These are phyloP conservation scores for Boehmeria nivea DNA, from an alignment of 306 rosid genomes.

Conservation along the genomic window DNA sequence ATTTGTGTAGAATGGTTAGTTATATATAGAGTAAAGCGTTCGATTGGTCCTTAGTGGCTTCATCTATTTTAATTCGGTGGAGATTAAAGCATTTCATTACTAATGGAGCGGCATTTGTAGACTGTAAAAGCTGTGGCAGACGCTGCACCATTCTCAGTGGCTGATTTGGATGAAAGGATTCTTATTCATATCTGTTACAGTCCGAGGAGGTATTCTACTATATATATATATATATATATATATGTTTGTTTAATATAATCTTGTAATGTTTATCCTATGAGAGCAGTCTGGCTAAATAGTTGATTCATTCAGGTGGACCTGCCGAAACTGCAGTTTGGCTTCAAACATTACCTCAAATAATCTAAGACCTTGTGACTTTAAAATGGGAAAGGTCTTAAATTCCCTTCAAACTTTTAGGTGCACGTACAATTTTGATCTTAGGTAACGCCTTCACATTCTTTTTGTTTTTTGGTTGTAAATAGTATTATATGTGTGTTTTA, in stretches of 20 bases:
- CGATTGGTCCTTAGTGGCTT: no score
- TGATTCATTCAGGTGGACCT: slow-evolving; percentile 65
- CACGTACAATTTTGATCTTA: slow-evolving; percentile 61
- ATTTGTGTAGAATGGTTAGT: no score
- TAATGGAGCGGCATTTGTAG: slow-evolving; percentile 32
- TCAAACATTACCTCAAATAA: slow-evolving; percentile 71
- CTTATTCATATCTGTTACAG: slow-evolving; percentile 78
- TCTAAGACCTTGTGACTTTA: slow-evolving; percentile 88
- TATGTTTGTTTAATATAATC: no score
- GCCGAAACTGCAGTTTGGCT: slow-evolving; percentile 64
- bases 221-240: background rate
- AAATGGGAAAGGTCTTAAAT: slow-evolving; percentile 71
- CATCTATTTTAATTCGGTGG: no score
- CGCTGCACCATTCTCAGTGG: slow-evolving; percentile 49
- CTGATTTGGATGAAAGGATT: slow-evolving; percentile 61
- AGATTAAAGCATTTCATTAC: background rate
- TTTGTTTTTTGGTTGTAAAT: no score
- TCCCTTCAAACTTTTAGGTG: slow-evolving; percentile 75
- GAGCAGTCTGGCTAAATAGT: slow-evolving; percentile 15
- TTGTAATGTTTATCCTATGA: background rate
- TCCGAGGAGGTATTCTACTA: slow-evolving; percentile 62
- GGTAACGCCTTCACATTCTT: slow-evolving; percentile 39
- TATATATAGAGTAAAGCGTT: no score
- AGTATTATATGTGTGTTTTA: no score
- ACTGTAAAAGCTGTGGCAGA: slow-evolving; percentile 73